Evolutionary conservation across 768 basidiomycete genomes (phyloP), one percentile per base, ranked within the genome.

Genomic region (Podaxis mareebaensis): DNA sequence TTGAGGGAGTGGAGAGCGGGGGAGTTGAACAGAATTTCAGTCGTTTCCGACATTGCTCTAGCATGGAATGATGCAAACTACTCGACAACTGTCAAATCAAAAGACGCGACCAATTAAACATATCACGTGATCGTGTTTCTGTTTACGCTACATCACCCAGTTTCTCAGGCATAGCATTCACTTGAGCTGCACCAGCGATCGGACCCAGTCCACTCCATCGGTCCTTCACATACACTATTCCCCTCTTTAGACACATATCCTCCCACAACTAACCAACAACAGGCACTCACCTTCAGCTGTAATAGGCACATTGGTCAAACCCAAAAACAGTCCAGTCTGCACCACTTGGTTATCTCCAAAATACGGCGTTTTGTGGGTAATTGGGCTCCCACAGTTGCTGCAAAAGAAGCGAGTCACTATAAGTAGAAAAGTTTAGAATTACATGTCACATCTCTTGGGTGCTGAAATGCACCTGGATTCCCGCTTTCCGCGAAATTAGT

Each of bases 1-100:
- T 92, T 93, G 48, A 95, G 83, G 22, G 91, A 89, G 71, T 92
- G 86, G 30, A 95, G 75, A 1, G 93, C 92, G 0, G 92, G 90
- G 3, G 92, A 92, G 74, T 94, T 92, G 76, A 90, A 92, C 11
- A 94, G 75, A 53, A 94, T 93, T 67, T 92, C 82, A 0, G 90
- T 92, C 1, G 89, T 91, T 8, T 85, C 85, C 20, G 87, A 85
- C 88, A 90, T 89, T 24, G 38, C 58, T 40, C 49, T 51, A 1
- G 49, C 49, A 63, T 61, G 58, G 33, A 55, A n/a, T 53, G 8
- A 46, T 38, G n/a, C 12, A 12, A n/a, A 15, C 42, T 4, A 28
- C 49, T 46, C 20, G 24, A 12, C 26, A 13, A 7, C 8, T 12
- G 26, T 28, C n/a, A 51, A 20, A 24, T 44, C 42, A 28, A 3